These are phyloP conservation scores for Cladosporium sp. DNA, from an alignment of 2,329 filamentous ascomycete species.

Conservation along the genomic window DNA sequence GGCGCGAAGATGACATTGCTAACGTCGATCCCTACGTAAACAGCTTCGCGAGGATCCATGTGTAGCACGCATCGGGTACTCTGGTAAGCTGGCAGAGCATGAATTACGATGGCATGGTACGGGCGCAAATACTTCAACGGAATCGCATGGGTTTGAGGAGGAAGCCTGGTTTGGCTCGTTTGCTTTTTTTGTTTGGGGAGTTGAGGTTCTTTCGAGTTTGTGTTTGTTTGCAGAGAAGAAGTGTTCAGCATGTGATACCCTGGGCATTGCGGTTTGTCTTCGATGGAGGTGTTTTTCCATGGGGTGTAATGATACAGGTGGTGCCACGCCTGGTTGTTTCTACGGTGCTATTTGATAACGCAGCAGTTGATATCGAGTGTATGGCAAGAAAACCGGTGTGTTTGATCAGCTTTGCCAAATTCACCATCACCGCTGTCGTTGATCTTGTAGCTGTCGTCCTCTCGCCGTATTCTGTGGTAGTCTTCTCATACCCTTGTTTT, in stretches of 20 bases:
- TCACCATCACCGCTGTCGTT: too few relatives aligned
- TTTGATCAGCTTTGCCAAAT: too few relatives aligned
- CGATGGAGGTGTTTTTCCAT: background rate
- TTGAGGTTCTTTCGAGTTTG: too few relatives aligned
- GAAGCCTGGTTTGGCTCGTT: background rate
- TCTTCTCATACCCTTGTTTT: too few relatives aligned
- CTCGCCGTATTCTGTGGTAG: too few relatives aligned
- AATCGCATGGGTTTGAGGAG: background rate
- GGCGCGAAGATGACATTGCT: conserved; percentile 16
- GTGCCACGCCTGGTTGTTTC: background rate
- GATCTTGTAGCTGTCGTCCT: too few relatives aligned
- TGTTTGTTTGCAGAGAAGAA: too few relatives aligned
- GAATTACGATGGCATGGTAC: conserved; percentile 24
- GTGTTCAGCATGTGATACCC: background rate
- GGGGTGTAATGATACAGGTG: conserved; percentile 1
- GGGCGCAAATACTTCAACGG: conserved; percentile 2
- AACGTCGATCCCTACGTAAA: conserved; percentile 30
- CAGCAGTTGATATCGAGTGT: background rate
- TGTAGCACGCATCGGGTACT: conserved; percentile 32
- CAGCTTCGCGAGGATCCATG: conserved; percentile 35
- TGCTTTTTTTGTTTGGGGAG: too few relatives aligned
- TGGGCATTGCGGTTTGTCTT: conserved; percentile 1
- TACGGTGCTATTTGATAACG: too few relatives aligned
- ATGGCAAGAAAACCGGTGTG: conserved; percentile 3
- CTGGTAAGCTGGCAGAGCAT: conserved; percentile 29